Percentiles rank a stretch among this genome's conserved stretches.
These are phyloP conservation scores for Anastatica hierochuntica DNA, from an alignment of 345 rosid species.

Conservation along the genomic window DNA sequence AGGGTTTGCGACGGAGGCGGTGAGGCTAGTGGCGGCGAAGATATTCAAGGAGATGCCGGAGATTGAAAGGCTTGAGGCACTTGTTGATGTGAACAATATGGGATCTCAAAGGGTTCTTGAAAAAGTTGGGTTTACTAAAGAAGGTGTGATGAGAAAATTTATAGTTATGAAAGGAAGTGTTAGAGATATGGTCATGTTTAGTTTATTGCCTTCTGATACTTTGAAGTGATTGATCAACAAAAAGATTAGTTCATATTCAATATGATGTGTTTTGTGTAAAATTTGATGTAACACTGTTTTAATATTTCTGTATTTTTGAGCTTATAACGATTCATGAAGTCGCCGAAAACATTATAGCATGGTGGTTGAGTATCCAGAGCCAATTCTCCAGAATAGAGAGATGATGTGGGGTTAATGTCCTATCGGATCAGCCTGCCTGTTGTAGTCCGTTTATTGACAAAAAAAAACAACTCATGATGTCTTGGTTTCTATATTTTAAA, in stretches of 20 bases:
- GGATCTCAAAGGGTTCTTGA: slow-evolving; percentile 52
- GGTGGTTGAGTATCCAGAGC: too few relatives aligned
- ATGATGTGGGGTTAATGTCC: too few relatives aligned
- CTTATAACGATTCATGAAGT: too few relatives aligned
- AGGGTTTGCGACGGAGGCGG: slow-evolving; percentile 43
- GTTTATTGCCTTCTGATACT: slow-evolving; percentile 47
- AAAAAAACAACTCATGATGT: too few relatives aligned
- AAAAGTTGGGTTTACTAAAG: slow-evolving; percentile 53
- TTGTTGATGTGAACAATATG: slow-evolving; percentile 42
- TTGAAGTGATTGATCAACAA: background rate
- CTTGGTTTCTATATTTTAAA: too few relatives aligned
- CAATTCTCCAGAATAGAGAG: too few relatives aligned
- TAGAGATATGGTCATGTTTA: slow-evolving; percentile 45
- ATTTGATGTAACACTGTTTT: too few relatives aligned
- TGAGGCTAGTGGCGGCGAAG: slow-evolving; percentile 32
- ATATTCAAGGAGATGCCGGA: slow-evolving; percentile 37
- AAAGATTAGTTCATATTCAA: background rate
- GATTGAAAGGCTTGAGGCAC: slow-evolving; percentile 52
- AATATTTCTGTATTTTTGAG: too few relatives aligned
- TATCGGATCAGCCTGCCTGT: too few relatives aligned
- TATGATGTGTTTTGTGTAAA: background rate
- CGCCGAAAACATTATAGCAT: too few relatives aligned
- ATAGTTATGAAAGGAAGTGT: slow-evolving; percentile 32
- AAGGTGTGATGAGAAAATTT: slow-evolving; percentile 54
- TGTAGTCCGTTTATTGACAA: too few relatives aligned